These are phyloP conservation scores for Emergomyces africanus DNA, from an alignment of 2,329 filamentous ascomycete species.

Conservation along the genomic window DNA sequence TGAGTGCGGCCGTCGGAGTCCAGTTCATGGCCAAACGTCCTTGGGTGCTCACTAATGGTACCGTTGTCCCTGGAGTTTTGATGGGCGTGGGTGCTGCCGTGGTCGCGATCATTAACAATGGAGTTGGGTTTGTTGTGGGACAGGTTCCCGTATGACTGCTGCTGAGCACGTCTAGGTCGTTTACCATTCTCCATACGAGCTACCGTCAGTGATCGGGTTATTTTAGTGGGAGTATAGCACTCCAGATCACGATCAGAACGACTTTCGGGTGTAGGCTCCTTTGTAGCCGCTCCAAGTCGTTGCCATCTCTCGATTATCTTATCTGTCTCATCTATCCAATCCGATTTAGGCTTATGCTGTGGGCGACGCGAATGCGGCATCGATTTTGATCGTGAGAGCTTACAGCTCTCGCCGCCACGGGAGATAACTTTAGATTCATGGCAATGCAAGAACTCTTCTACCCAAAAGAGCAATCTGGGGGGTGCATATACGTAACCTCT, in stretches of 20 bases:
- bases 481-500: not conserved
- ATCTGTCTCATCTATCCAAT: not conserved
- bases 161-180: not conserved
- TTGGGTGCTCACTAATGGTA: not conserved
- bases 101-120: not conserved
- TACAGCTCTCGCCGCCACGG: not conserved
- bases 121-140: not conserved
- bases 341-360: not conserved
- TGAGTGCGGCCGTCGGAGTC: not conserved
- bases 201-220: not conserved
- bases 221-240: not conserved
- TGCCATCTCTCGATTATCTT: not conserved
- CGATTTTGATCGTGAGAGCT: not conserved
- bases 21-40: not conserved
- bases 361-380: not conserved
- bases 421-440: not conserved
- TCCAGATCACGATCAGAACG: not conserved
- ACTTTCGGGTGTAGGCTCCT: not conserved
- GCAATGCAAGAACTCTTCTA: not conserved
- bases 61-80: not conserved
- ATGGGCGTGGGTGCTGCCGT: not conserved
- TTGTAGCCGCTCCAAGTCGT: not conserved
- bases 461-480: not conserved
- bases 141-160: not conserved
- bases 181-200: not conserved